Base-by-base conservation (phyloP, 1,284 basidiomycete species). In the Exobasidium cylindrosporum region DNA sequence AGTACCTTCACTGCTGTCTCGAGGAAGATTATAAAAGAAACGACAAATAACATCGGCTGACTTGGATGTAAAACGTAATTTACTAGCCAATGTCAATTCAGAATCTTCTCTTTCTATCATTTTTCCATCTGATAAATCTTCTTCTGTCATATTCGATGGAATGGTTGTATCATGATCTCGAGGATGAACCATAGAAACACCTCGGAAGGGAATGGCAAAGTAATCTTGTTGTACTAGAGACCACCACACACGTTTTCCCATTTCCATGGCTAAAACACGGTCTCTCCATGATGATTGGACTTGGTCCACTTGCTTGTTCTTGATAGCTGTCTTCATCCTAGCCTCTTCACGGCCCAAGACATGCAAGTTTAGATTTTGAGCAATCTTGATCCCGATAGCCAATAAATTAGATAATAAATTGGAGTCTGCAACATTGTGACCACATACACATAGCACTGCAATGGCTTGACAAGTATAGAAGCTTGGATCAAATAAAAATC, bases 161-260 rank as follows among this genome's bases (percentile, higher is more conserved):
- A 70, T 29, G 4, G 68, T 65, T 11, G 68, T 68, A 35, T 70
- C 68, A 57, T 67, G 68, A 45, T 70, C 63, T 17, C 65, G 66
- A 21, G 67, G 66, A 5, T 65, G 61, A 54, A 70, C 65, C n/a
- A 66, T 67, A 54, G 65, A 68, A 29, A 63, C 65, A 11, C 68
- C 68, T 32, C 68, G 65, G 53, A 68, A 70, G 1, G 68, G 66
- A 17, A 70, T 68, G 0, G 68, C 65, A 43, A 70, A 70, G 28
- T 70, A 70, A 44, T 68, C 68, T 47, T 70, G 68, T 49, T 70
- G 68, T 3, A 64, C 66, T 24, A 68, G 66, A 6, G 66, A 63
- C 68, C 68, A 70, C 68, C 68, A 70, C 4, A 70, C 65, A 3
- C 68, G 63, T 47, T 70, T 70, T 45, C 68, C 68, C 3, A 70